phyloP scores from a whole-genome alignment of 1,139 yeast species.

The Debaryomyces sp. region DNA sequence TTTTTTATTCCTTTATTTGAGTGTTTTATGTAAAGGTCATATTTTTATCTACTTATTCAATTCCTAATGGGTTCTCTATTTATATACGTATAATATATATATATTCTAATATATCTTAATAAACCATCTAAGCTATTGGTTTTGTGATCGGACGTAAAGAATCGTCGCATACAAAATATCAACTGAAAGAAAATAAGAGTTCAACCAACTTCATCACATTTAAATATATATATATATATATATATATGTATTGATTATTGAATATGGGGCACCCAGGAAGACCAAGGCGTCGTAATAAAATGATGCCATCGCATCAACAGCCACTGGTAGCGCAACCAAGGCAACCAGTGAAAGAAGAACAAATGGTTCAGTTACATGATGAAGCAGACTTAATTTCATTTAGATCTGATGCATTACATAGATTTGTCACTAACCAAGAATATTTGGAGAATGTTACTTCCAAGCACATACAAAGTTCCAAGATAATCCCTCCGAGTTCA shows the following conservation, averaged over 20 bases:
- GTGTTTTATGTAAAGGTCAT: constrained; percentile 6
- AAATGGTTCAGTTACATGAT: constrained; percentile 52
- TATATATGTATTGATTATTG: neutral
- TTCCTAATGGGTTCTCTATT: constrained; percentile 6
- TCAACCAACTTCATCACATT: neutral
- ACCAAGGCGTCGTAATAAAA: constrained; percentile 34
- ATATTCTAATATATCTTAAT: no score
- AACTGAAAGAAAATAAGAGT: neutral
- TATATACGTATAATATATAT: neutral
- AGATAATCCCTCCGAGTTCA: constrained; percentile 51
- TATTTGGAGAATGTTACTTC: constrained; percentile 57
- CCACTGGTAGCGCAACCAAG: constrained; percentile 11
- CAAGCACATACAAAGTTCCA: constrained; percentile 52
- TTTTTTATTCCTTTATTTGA: constrained; percentile 4
- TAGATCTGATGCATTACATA: constrained; percentile 52
- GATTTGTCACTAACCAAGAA: constrained; percentile 58
- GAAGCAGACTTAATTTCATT: constrained; percentile 66
- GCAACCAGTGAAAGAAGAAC: constrained; percentile 32
- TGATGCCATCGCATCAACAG: constrained; percentile 18
- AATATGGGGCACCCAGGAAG: constrained; percentile 45
- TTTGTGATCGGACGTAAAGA: neutral
- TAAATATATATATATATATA: neutral
- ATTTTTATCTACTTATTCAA: constrained; percentile 7
- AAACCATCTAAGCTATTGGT: neutral
- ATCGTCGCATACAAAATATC: neutral